Evolutionary conservation across 495 filamentous ascomycete species (phyloP).

Genomic region (Parathielavia hyrcaniae): DNA sequence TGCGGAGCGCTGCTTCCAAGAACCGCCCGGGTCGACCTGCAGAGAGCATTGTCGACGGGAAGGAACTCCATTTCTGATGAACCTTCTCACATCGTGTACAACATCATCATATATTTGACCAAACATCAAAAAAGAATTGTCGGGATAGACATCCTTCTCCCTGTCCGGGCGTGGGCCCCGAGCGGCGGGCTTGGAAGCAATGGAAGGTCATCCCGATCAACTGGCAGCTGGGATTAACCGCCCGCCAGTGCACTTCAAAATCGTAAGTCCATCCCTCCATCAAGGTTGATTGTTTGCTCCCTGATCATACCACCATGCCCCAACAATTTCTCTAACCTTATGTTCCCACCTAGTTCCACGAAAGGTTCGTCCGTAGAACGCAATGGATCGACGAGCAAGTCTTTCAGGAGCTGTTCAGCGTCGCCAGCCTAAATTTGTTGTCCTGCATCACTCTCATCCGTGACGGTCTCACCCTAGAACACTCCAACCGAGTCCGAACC

Average conservation of each 20-base stretch:
- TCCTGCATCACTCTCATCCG: constrained; percentile 67
- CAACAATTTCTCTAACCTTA: background rate
- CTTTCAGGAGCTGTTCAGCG: constrained; percentile 77
- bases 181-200: constrained; percentile 27
- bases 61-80: too few species aligned
- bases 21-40: too few species aligned
- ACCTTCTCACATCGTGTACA: background rate
- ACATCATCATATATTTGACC: too few species aligned
- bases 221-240: constrained; percentile 65
- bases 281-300: too few species aligned
- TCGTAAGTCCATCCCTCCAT: constrained; percentile 31
- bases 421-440: constrained; percentile 73
- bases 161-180: constrained; percentile 8
- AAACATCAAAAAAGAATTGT: background rate
- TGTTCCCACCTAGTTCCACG: constrained; percentile 44
- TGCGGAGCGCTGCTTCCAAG: too few species aligned
- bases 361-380: constrained; percentile 58
- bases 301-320: too few species aligned
- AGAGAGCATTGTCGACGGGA: too few species aligned
- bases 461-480: constrained; percentile 37
- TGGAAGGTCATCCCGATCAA: constrained; percentile 39
- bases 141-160: background rate
- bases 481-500: constrained; percentile 28
- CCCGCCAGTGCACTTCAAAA: constrained; percentile 68
- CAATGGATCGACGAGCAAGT: constrained; percentile 74